Evolutionary conservation across 2,329 filamentous ascomycete species (phyloP).

Genomic region (Zasmidium angulare): DNA sequence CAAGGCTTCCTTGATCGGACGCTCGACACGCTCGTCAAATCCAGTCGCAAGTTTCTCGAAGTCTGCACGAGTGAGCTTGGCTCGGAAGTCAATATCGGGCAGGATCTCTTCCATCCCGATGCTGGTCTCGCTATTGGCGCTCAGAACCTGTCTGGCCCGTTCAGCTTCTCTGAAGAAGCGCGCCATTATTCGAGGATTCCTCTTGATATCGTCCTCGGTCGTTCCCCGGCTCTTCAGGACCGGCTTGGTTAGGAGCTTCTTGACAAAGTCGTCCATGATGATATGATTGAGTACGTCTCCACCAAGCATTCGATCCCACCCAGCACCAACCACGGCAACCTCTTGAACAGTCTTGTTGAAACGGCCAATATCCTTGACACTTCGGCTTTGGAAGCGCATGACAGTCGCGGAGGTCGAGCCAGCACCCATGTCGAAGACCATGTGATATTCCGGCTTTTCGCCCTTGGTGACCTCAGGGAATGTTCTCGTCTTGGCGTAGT

Average conservation of each 20-base stretch:
- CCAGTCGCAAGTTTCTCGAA: slow-evolving; percentile 77
- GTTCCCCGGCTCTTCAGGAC: slow-evolving; percentile 64
- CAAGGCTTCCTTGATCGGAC: slow-evolving; percentile 72
- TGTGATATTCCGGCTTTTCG: slow-evolving; percentile 82
- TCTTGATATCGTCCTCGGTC: slow-evolving; percentile 62
- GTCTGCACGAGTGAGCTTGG: slow-evolving; percentile 75
- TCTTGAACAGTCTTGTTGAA: slow-evolving; percentile 98
- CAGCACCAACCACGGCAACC: slow-evolving; percentile 80
- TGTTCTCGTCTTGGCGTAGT: slow-evolving; percentile 88
- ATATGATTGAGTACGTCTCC: slow-evolving; percentile 86
- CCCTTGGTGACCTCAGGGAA: slow-evolving; percentile 84
- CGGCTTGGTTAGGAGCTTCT: slow-evolving; percentile 69
- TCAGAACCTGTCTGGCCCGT: slow-evolving; percentile 81
- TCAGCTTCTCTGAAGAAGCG: slow-evolving; percentile 94
- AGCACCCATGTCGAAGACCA: slow-evolving; percentile 97
- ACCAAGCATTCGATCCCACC: slow-evolving; percentile 87
- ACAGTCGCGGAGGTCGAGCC: slow-evolving; percentile 90
- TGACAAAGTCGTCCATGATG: slow-evolving; percentile 85
- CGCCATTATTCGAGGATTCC: slow-evolving; percentile 79
- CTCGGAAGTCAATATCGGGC: slow-evolving; percentile 89
- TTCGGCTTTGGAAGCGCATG: slow-evolving; percentile 82
- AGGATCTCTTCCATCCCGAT: slow-evolving; percentile 85
- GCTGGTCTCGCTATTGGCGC: slow-evolving; percentile 81
- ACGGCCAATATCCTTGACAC: slow-evolving; percentile 86
- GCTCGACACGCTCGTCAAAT: slow-evolving; percentile 67